Conservation (phyloP, 2,329 filamentous ascomycete genomes). For the Diaporthe destruens region DNA sequence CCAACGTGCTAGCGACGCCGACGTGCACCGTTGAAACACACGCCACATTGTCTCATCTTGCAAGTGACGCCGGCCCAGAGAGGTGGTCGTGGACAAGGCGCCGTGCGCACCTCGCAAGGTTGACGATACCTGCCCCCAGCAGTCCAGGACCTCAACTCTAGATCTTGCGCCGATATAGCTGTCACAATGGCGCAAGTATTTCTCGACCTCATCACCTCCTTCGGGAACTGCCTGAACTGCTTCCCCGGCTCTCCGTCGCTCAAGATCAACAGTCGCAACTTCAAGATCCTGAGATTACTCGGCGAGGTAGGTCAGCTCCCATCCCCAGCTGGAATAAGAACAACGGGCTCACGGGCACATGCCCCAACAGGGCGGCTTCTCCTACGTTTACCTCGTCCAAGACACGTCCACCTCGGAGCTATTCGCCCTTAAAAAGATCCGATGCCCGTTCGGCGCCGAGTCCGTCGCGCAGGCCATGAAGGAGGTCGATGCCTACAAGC, state of each 20-base stretch:
- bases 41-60: constrained; percentile 4
- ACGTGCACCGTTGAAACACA: constrained; percentile 10
- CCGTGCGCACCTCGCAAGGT: constrained; percentile 6
- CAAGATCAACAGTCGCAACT: constrained; percentile 93
- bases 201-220: constrained; percentile 88
- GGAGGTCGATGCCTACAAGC: constrained; percentile 95
- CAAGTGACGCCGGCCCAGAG: background rate
- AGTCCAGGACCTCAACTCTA: background rate
- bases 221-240: constrained; percentile 96
- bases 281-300: constrained; percentile 93
- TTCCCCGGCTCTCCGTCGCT: constrained; percentile 94
- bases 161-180: constrained; percentile 10
- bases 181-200: constrained; percentile 82
- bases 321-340: background rate
- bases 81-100: constrained; percentile 18
- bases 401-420: constrained; percentile 86
- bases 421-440: constrained; percentile 98
- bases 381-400: constrained; percentile 98
- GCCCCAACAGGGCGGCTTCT: constrained; percentile 84
- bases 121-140: background rate
- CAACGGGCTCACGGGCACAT: background rate
- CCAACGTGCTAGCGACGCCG: background rate
- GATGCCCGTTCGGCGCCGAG: constrained; percentile 97
- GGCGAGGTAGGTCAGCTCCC: constrained; percentile 75
- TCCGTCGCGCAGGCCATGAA: constrained; percentile 94